phyloP scores from a whole-genome alignment of 257 asterid species.

The Avicennia marina region DNA sequence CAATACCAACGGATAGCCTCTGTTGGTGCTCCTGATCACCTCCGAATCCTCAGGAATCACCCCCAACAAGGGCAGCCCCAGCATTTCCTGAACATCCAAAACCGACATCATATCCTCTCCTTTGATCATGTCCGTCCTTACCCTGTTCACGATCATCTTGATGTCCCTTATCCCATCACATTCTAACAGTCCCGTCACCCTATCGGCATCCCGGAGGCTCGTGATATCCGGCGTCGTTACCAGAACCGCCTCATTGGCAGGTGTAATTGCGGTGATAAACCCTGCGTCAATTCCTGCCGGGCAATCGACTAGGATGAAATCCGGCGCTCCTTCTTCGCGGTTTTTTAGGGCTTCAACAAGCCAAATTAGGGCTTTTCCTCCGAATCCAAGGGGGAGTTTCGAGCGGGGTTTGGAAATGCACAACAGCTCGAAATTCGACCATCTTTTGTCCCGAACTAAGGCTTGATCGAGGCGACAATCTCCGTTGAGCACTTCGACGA shows the following conservation, averaged over 20 bases:
- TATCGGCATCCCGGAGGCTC: conserved; percentile 82
- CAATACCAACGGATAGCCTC: conserved; percentile 86
- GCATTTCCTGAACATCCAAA: conserved; percentile 89
- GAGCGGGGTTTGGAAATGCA: conserved; percentile 96
- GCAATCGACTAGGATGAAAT: conserved; percentile 81
- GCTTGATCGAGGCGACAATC: conserved; percentile 99
- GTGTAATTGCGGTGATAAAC: conserved; percentile 90
- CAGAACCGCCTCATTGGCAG: conserved; percentile 90
- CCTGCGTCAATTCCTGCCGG: conserved; percentile 98
- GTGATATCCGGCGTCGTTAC: conserved; percentile 96
- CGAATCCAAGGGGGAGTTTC: conserved; percentile 83
- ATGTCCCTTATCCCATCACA: conserved; percentile 96
- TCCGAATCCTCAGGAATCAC: conserved; percentile 91
- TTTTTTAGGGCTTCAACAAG: conserved; percentile 80
- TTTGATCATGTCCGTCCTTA: conserved; percentile 87
- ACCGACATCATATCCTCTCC: conserved; percentile 99
- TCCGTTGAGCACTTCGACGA: conserved; percentile 87
- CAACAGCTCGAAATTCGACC: conserved; percentile 89
- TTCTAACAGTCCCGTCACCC: conserved; percentile 86
- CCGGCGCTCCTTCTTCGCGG: conserved; percentile 74
- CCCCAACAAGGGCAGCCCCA: conserved; percentile 85
- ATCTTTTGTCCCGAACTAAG: conserved; percentile 84
- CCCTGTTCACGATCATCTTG: conserved; percentile 95
- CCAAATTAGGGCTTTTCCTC: conserved; percentile 92
- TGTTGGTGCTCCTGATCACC: conserved; percentile 87